Evolutionary conservation across 768 basidiomycete species (phyloP), one percentile per base, ranked within the genome.

Genomic region (Leccinum longicurvipes): DNA sequence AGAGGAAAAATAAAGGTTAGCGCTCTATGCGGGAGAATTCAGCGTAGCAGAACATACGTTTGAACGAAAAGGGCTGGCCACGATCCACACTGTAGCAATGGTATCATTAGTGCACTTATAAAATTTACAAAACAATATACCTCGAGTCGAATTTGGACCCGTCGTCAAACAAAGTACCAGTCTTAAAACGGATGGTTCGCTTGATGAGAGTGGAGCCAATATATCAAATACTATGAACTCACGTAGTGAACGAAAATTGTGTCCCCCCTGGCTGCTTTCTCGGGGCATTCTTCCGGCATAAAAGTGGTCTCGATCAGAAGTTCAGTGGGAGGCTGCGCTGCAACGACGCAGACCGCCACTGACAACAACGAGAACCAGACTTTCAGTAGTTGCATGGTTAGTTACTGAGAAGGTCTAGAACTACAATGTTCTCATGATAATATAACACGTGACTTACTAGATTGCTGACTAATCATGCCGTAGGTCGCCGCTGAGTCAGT

Each of bases 121-220:
- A n/a, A 31, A 25, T n/a, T 14, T 6, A 23, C 1, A 27, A 36
- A 50, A 27, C 2, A 47, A 63, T 79, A 7, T 64, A 87, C 82
- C 91, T 93, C 9, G 92, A 94, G 72, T 98, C 94, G 63, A 98
- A 98, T 69, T 94, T 89, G 56, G 80, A 80, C 8, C 93, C 93
- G 50, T 78, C 84, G 10, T 80, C 72, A 62, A 85, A 85, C 50
- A 98, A 72, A 9, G 81, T 95, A 4, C 94, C 95, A 4, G 91
- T 95, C 61, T 58, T 48, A 34, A 51, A n/a, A 46, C 12, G 47
- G 3, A 45, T 10, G 36, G 10, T 24, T 7, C 14, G 9, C 15
- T 32, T 14, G 44, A 41, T 54, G 45, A 48, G 24, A 23, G n/a
- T 11, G n/a, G 49, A 51, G 31, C 49, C 19, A 52, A 42, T 31